Evolutionary conservation across 169 alveolate species (phyloP), one percentile per base, ranked within the genome.

Genomic region (Plasmodium gallinaceum): DNA sequence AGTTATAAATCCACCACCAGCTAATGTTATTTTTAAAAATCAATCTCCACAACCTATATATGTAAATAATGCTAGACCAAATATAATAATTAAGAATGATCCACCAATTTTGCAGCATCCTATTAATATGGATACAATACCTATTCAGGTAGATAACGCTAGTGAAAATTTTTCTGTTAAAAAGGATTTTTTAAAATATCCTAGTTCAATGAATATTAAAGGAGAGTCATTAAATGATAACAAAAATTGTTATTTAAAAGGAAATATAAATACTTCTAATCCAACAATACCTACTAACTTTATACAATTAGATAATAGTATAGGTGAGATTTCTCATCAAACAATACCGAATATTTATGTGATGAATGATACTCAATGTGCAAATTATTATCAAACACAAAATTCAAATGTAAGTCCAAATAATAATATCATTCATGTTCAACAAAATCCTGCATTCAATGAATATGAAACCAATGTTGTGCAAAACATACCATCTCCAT

Each of bases 1-100:
- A 60, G 95, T 94, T 61, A 94, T 94, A 12, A 94, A 92, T 61
- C 96, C 93, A 68, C 96, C 95, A 57, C 95, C 96, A n/a, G 95
- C 96, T 37, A 94, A 94, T 54, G 93, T 94, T 18, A 83, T 94
- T 39, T 93, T 94, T 7, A 94, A 92, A 76, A 94, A 94, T 61
- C 94, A 94, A 66, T 94, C 95, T 5, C 96, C 96, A 5, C 95
- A 94, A 69, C 96, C 96, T 39, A 89, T 94, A 69, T 94, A 87
- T 70, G 95, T 94, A 45, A 94, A 94, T 65, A 92, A 88, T 90
- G 68, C 93, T 37, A 94, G 95, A 18, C 96, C 96, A 64, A 94
- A 94, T 74, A 93, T 94, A 60, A 91, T 89, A 20, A 93, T 94
- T 57, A 92, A 89, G 93, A 92, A 94, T 64, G 92, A 91, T 61